Evolutionary conservation across 768 basidiomycete genomes (phyloP), one percentile per base, ranked within the genome.

Genomic region (Naganishia vishniacii): DNA sequence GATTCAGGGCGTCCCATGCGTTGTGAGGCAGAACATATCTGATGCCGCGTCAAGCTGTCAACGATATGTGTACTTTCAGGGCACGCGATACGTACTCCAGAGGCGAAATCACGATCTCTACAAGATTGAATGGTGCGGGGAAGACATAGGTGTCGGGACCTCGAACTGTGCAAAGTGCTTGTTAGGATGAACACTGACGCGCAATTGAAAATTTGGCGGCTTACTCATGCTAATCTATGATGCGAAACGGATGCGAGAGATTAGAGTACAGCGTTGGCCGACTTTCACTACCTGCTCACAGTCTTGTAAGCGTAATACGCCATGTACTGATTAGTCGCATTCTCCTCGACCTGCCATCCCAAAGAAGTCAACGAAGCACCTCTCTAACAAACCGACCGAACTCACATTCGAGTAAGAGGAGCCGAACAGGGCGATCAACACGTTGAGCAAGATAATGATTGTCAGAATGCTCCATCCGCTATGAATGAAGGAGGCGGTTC

Each of bases 401-500:
- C 53, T 8, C 9, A 56, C 53, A 31, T 69, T 61, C 37, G 64
- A 63, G 62, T 67, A 65, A 5, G 51, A 67, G 2, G 48, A 40
- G 18, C 91, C 86, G 75, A 95, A 95, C 70, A 97, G 79, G n/a
- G 92, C 95, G 70, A 97, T 91, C 72, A 97, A 82, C 72, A 97
- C 85, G 73, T 97, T 97, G 74, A 95, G 83, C 53, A 95, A 81
- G 60, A 97, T 83, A 53, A 95, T 82, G 18, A 84, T 87, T 2
- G 89, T 87, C 23, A 85, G 82, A 60, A 89, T 83, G 77, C 86
- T 91, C 91, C 90, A 93, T 46, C 86, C 87, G 66, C 53, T 56
- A 37, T 23, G n/a, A n/a, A 32, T 11, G 18, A 18, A 12, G n/a
- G 31, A 60, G 3, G 26, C 20, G 28, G 3, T 23, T n/a, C n/a